Conservation (phyloP, 495 filamentous ascomycete species). For the Corynascus novoguineensis region DNA sequence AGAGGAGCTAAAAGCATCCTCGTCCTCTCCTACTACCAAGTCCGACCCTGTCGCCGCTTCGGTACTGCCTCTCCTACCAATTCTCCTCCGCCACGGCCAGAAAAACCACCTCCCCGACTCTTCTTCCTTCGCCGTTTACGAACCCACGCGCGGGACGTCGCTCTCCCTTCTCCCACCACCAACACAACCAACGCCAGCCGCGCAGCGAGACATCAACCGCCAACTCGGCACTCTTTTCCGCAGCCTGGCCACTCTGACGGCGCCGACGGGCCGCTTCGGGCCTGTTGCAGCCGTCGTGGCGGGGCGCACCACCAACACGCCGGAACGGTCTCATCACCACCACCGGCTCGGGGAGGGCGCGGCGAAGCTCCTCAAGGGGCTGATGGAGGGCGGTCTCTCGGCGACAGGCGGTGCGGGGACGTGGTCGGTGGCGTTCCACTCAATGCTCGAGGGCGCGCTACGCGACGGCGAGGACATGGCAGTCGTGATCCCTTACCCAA, state of each 20-base stretch:
- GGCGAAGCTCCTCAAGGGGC: conserved; percentile 1
- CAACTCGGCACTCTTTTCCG: conserved; percentile 35
- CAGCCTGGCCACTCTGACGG: conserved; percentile 28
- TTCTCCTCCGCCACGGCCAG: conserved; percentile 28
- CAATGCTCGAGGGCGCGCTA: conserved; percentile 38
- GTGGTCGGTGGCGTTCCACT: conserved; percentile 45
- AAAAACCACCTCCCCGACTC: conserved; percentile 19
- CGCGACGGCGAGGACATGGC: conserved; percentile 45
- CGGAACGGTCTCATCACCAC: neutral
- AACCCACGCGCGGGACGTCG: conserved; percentile 22
- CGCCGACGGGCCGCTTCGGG: conserved; percentile 38
- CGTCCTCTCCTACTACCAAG: neutral
- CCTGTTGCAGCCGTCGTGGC: conserved; percentile 28
- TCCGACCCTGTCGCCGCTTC: neutral
- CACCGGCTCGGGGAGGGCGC: neutral
- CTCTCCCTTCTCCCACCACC: conserved; percentile 24
- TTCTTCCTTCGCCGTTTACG: conserved; percentile 32
- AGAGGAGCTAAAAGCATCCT: neutral
- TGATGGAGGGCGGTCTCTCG: neutral
- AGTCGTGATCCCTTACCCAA: conserved; percentile 38
- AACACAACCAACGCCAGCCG: conserved; percentile 9
- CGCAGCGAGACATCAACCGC: conserved; percentile 25
- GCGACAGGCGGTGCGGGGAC: conserved; percentile 23
- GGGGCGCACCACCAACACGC: neutral
- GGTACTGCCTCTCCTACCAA: conserved; percentile 28